Conservation (phyloP, 1,139 yeast species). For the Suhomyces yuchorum region DNA sequence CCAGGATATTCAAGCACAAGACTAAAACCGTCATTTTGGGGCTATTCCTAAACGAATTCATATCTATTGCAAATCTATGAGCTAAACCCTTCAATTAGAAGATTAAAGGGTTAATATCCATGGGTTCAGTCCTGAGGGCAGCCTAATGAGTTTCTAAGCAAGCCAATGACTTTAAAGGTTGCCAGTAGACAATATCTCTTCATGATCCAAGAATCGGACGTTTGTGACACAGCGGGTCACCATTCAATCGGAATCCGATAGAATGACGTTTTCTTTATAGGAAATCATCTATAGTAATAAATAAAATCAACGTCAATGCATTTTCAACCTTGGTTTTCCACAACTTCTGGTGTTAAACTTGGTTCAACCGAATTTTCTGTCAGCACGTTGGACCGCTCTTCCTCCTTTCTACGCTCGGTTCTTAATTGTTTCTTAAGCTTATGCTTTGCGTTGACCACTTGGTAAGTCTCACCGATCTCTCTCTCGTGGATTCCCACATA, state of each 20-base stretch:
- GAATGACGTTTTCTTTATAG: no score
- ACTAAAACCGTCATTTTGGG: no score
- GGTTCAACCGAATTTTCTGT: neutral
- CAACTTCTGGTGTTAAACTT: neutral
- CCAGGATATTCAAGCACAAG: no score
- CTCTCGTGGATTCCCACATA: conserved; percentile 64
- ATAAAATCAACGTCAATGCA: no score
- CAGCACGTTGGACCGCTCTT: neutral
- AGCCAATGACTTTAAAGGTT: no score
- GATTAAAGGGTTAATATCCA: neutral
- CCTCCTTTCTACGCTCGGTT: conserved; percentile 5
- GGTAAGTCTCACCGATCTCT: conserved; percentile 61
- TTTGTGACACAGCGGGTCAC: no score
- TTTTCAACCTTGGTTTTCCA: neutral
- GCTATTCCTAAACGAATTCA: neutral
- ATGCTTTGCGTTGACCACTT: conserved; percentile 68
- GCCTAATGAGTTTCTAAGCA: no score
- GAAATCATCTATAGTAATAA: no score
- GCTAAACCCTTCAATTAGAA: neutral
- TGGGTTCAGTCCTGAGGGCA: neutral
- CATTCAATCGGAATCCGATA: no score
- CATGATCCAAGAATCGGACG: no score
- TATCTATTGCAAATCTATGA: neutral
- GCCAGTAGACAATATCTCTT: no score
- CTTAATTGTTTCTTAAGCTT: conserved; percentile 41